Conservation (phyloP, 2,329 filamentous ascomycete genomes). For the Calonectria henricotiae region DNA sequence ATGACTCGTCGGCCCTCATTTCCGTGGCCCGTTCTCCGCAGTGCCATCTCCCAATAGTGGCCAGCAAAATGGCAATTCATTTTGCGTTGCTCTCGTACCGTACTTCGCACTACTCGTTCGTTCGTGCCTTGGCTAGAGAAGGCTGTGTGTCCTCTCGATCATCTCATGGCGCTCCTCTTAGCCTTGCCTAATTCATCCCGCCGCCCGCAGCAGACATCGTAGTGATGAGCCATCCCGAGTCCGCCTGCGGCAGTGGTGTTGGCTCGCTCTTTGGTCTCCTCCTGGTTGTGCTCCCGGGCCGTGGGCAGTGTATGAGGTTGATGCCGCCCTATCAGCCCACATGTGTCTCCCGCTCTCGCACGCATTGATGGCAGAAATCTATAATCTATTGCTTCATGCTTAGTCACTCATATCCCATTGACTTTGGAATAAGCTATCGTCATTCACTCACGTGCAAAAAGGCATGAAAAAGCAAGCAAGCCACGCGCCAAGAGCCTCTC, state of each 20-base stretch:
- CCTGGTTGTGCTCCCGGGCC: constrained; percentile 9
- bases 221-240: constrained; percentile 11
- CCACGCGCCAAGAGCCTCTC: neutral
- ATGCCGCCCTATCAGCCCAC: constrained; percentile 10
- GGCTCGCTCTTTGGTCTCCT: neutral
- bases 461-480: constrained; percentile 19
- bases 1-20: constrained; percentile 38
- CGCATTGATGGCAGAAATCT: constrained; percentile 10
- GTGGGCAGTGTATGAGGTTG: constrained; percentile 13
- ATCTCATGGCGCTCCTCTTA: neutral
- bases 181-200: constrained; percentile 27
- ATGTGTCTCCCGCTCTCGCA: neutral
- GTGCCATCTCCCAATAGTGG: constrained; percentile 28
- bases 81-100: neutral
- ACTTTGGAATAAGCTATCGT: constrained; percentile 19
- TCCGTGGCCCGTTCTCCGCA: constrained; percentile 34
- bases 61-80: constrained; percentile 20
- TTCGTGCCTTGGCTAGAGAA: constrained; percentile 23
- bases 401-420: neutral
- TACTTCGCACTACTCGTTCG: constrained; percentile 14
- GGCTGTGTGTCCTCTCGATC: constrained; percentile 1
- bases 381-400: constrained; percentile 19
- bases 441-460: constrained; percentile 22
- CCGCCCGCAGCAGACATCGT: constrained; percentile 19
- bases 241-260: constrained; percentile 5